Evolutionary conservation across 495 filamentous ascomycete genomes (phyloP), one percentile per base, ranked within the genome.

Genomic region (Xylaria acuta): DNA sequence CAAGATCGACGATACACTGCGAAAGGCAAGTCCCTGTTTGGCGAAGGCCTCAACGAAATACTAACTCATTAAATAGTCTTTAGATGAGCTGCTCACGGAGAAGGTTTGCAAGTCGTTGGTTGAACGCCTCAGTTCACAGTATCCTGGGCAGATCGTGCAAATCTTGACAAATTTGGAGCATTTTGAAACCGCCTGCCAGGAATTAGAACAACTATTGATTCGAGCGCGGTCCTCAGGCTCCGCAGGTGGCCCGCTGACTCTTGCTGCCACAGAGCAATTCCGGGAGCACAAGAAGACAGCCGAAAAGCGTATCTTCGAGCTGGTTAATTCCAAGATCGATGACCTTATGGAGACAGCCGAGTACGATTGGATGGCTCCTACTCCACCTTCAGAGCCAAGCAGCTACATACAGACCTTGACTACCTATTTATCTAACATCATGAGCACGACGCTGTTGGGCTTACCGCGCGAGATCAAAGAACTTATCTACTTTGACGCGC

Each of bases 251-350:
- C 90, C 92, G 2, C 87, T 98, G 22, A 87, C 88, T 11, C 84
- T 99, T 1, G 87, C 85, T 51, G 95, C 96, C 3, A 98, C 95
- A 0, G 91, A 93, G 74, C 88, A 92, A 68, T 99, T 99, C 79
- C 87, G 88, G 59, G 90, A 86, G 70, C 94, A 97, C 77, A 97
- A 97, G 82, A 97, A 97, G 83, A 94, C 92, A 1, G 96, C 96
- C 9, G 95, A 97, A 76, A 97, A 98, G 81, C 92, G 96, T 20
- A 97, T 99, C 64, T 99, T 99, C 78, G 97, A 98, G 82, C 87
- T 99, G 0, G 96, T 99, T 58, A 98, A 98, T 80, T 97, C 93
- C 58, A 99, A 99, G 80, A 98, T 99, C 74, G 95, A 98, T 75
- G 97, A 98, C 78, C 89, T 99, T 34, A 92, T 99, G 43, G 95